Evolutionary conservation across 2,329 filamentous ascomycete genomes (phyloP).

Genomic region (Aspergillus sp.): DNA sequence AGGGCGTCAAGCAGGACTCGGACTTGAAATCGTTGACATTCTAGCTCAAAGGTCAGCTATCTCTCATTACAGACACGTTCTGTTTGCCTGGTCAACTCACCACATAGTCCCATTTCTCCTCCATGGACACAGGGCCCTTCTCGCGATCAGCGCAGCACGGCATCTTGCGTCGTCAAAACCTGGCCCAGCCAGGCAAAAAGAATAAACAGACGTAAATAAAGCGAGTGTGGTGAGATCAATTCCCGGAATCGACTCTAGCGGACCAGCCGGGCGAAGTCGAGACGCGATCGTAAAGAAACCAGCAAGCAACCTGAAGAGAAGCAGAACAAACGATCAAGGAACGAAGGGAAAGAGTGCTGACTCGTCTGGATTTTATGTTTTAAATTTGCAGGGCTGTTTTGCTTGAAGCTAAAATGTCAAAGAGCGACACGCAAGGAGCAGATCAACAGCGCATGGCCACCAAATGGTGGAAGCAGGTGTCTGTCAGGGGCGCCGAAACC

Average conservation of each 20-base stretch:
- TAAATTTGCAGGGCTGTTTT: not conserved
- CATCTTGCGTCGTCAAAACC: constrained; percentile 44
- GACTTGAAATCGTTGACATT: constrained; percentile 71
- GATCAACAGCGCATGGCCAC: not conserved
- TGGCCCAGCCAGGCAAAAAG: constrained; percentile 22
- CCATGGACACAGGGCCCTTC: constrained; percentile 62
- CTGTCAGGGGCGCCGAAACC: no score
- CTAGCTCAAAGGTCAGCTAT: constrained; percentile 22
- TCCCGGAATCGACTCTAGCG: constrained; percentile 20
- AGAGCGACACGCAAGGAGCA: not conserved
- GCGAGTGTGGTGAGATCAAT: constrained; percentile 2
- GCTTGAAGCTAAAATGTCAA: not conserved
- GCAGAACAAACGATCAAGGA: constrained; percentile 2
- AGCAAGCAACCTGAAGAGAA: not conserved
- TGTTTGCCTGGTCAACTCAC: constrained; percentile 40
- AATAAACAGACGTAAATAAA: constrained; percentile 1
- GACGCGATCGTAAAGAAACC: constrained; percentile 7
- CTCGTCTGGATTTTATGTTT: not conserved
- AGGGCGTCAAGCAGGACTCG: constrained; percentile 62
- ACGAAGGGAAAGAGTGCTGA: not conserved
- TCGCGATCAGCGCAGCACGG: constrained; percentile 53
- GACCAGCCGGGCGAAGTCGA: constrained; percentile 28
- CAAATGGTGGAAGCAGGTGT: not conserved
- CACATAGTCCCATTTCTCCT: constrained; percentile 94
- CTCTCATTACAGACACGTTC: constrained; percentile 1